phyloP scores from a whole-genome alignment of 345 rosid genomes.

The Trapa incisa region DNA sequence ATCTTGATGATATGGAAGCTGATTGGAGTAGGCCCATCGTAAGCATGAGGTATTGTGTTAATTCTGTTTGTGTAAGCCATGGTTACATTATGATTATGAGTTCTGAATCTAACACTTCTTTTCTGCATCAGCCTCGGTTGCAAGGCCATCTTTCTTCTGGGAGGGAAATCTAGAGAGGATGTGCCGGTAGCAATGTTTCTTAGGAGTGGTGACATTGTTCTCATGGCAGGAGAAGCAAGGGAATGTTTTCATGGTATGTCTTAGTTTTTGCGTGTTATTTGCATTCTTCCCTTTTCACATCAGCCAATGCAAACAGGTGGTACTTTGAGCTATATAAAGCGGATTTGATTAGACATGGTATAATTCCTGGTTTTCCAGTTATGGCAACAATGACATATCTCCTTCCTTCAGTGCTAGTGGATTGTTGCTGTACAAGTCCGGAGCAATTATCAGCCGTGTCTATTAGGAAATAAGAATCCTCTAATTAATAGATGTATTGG shows the following conservation, averaged over 20 bases:
- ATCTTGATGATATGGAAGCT: slow-evolving; percentile 92
- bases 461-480: background rate
- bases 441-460: background rate
- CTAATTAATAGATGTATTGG: background rate
- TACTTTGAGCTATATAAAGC: background rate
- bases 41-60: slow-evolving; percentile 62
- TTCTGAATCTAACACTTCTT: background rate
- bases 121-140: slow-evolving; percentile 57
- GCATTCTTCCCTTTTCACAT: slow-evolving; percentile 37
- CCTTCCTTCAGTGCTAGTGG: background rate
- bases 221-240: slow-evolving; percentile 93
- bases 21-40: slow-evolving; percentile 95
- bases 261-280: background rate
- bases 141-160: slow-evolving; percentile 90
- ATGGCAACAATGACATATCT: background rate
- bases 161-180: slow-evolving; percentile 74
- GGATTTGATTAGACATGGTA: background rate
- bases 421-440: background rate
- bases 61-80: background rate
- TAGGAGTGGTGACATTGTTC: slow-evolving; percentile 84
- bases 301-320: background rate
- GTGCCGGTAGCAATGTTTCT: slow-evolving; percentile 80
- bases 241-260: slow-evolving; percentile 80
- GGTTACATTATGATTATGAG: background rate
- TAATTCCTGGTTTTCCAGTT: background rate